Percentiles rank a stretch among this genome's conserved stretches.
Conservation (phyloP, 2,329 filamentous ascomycete genomes). For the Apiospora pterosperma region DNA sequence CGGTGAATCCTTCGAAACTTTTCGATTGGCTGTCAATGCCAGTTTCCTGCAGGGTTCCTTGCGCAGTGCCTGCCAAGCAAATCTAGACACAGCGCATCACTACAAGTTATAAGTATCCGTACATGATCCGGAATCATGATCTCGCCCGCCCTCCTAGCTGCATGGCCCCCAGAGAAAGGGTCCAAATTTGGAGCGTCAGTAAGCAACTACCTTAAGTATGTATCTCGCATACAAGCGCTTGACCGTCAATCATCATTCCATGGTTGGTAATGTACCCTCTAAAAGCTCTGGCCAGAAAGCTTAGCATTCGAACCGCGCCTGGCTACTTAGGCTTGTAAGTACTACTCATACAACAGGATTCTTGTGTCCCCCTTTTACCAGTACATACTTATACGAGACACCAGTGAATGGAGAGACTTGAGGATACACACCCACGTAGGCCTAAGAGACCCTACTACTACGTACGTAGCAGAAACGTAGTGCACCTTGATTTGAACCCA, state of each 20-base stretch:
- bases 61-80: background rate
- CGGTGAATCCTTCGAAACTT: background rate
- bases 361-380: too few species aligned
- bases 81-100: background rate
- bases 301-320: background rate
- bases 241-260: background rate
- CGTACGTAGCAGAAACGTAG: background rate
- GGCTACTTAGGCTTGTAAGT: too few species aligned
- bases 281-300: background rate
- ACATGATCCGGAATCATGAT: background rate
- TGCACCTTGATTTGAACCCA: background rate
- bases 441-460: too few species aligned
- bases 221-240: too few species aligned
- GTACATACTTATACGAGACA: background rate
- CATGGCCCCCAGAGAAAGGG: background rate
- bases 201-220: too few species aligned
- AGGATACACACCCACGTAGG: background rate
- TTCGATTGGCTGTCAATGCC: background rate
- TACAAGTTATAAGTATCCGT: background rate
- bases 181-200: background rate
- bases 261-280: background rate
- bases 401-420: background rate
- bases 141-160: background rate
- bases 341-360: background rate
- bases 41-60: background rate